Base-by-base conservation (phyloP, 2,329 filamentous ascomycete genomes). In the Colletotrichum phormii region DNA sequence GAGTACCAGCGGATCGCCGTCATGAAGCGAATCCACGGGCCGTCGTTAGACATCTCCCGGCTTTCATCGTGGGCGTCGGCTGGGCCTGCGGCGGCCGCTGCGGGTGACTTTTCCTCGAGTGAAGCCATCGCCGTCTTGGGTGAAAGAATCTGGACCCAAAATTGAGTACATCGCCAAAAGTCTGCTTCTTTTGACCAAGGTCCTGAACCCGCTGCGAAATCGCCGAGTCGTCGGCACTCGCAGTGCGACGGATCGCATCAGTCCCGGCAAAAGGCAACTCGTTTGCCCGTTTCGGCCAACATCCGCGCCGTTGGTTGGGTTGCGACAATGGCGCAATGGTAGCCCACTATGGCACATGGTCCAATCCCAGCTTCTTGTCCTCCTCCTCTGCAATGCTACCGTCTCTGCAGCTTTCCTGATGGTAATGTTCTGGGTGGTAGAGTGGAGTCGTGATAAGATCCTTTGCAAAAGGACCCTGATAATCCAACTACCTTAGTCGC, bases 1-100 rank as follows among this genome's bases (percentile, higher is more conserved):
- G 80, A 79, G 67, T 83, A 83, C 82, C 82, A 84, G 29, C 75
- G 74, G 1, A 81, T 53, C 24, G 64, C 59, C 7, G 78, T 80
- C 77, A 79, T 79, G 24, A 79, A 72, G 12, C 69, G 75, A 26
- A 80, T 76, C 79, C 79, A 80, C 9, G 65, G 54, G 24, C 70
- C 60, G 11, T 72, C 70, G n/a, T 12, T 59, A 12, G 54, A 33
- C 15, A 60, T 29, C 6, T 60, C 15, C 6, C 4, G 70, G 7
- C n/a, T 8, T 22, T 72, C 65, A 18, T 64, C 70, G 24, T 1
- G 59, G 13, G 42, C 15, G 42, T 67, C 59, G 26, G 42, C 46
- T 42, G 70, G 46, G 26, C n/a, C 18, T n/a, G 64, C 46, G 13
- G 53, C 65, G 6, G 53, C 65, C 54, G 37, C 70, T 13, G 70